These are phyloP conservation scores for Suillus hirtellus DNA, from an alignment of 768 basidiomycete species.

Conservation along the genomic window DNA sequence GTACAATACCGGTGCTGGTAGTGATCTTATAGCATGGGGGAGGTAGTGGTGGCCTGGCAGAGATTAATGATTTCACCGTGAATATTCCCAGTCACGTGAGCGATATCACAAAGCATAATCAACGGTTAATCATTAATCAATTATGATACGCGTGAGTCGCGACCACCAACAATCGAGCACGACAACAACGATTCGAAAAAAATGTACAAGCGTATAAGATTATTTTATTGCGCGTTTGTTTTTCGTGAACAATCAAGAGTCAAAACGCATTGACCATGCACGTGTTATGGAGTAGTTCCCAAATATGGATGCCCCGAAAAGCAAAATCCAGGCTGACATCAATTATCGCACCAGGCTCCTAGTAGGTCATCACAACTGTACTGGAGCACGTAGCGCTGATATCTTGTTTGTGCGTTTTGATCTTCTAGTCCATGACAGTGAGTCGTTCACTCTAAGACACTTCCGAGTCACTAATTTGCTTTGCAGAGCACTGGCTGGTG, in stretches of 20 bases:
- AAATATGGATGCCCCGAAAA: not conserved
- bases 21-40: conserved; percentile 3
- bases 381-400: not conserved
- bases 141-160: not conserved
- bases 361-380: not conserved
- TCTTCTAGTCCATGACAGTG: not conserved
- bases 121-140: not conserved
- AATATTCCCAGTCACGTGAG: conserved; percentile 1
- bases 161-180: not conserved
- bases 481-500: not conserved
- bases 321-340: not conserved
- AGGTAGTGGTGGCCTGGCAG: not conserved
- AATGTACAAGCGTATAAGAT: not conserved
- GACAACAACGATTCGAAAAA: not conserved
- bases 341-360: not conserved
- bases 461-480: not conserved
- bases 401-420: not conserved
- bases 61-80: not conserved
- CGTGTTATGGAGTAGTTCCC: not conserved
- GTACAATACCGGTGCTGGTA: not conserved
- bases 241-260: not conserved
- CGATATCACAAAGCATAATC: not conserved
- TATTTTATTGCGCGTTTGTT: not conserved
- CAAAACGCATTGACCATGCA: conserved; percentile 2
- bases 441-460: not conserved